Base-by-base conservation (phyloP, 352 stramenopile genomes). In the Phytophthora ramorum region DNA sequence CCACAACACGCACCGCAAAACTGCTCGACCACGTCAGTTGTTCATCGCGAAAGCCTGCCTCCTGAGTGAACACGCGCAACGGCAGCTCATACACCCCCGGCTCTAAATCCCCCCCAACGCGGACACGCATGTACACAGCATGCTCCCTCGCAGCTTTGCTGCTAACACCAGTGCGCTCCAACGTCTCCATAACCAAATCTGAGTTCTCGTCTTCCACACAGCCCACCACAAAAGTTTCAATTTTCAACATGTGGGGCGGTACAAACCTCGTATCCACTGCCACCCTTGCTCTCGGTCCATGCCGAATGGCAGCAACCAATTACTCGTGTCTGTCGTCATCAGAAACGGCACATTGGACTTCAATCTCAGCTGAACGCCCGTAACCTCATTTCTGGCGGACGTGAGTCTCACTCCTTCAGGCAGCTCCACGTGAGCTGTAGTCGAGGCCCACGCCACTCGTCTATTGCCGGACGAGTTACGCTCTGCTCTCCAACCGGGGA, bases 41-140 rank as follows among this genome's bases (percentile, higher is more conserved):
- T 72, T 93, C 85, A 58, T 93, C 82, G 7, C 43, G 66, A 51
- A 93, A 92, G 13, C 85, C 85, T 0, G 83, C 46, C 4, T 67
- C 67, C 53, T 92, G 83, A 2, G 85, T 93, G 64, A 88, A 91
- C 41, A 93, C 63, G 1, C 74, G 73, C 22, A 92, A 53, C 0
- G 83, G 83, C 51, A 93, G 58, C 58, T 93, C 83, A 61, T 93
- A 93, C 16, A 71, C 58, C 0, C 81, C 84, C 2, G 77, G 66
- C 1, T 73, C 67, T 1, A 87, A 57, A 7, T 63, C 70, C 4
- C 43, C 45, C 1, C 47, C 63, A 5, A 92, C 61, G 1, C 82
- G 77, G 13, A 92, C 47, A 0, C 83, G 77, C 2, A 92, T 34
- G 58, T 92, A 93, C 32, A 91, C 66, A 12, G 60, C 75, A 22